Evolutionary conservation across 441 rosid genomes (phyloP), one percentile per base, ranked within the genome.

Genomic region (Bruguiera hainesii): DNA sequence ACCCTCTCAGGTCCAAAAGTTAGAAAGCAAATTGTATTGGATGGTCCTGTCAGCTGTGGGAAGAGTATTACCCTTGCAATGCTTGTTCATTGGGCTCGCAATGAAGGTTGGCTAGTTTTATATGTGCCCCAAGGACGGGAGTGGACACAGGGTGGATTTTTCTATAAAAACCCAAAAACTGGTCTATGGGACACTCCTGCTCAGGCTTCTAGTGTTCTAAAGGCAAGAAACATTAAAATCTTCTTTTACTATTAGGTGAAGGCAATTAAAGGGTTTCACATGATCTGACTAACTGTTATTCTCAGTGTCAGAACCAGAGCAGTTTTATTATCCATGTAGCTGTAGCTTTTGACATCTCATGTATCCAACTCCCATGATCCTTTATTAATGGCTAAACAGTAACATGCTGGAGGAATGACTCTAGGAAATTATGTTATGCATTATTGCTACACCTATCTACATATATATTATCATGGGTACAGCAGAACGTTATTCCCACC

Each of bases 21-120:
- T 75, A 82, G 85, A 78, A 91, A 90, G 66, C 98, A 89, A 74
- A 78, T 94, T 69, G 91, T 94, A 19, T 79, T 94, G 88, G 99
- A 94, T 78, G 99, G 99, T 67, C 98, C 91, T 60, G 86, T 81
- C 71, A 83, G 89, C 72, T 79, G 97, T 75, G 99, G 99, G 70
- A 91, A 91, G 91, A 91, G 97, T 76, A 90, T 86, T 76, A 80
- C 83, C 8, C 82, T 91, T 73, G 89, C 99, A 46, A 91, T 91
- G 99, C 95, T 90, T 78, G 99, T 95, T 69, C 89, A 87, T 30
- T 95, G 98, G 98, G 99, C 99, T 75, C 94, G 97, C 57, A 89
- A 92, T 8, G 93, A 95, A 76, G 99, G 98, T 55, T 92, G 99
- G 98, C 78, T 95, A 28, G 97, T 95, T 71, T 81, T 95, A 19